A percentile compares a stretch with the other conserved stretches of the same genome.
These are phyloP conservation scores for Anthoceros angustus DNA, from an alignment of 225 moss, liverwort and hornwort genomes.

Conservation along the genomic window DNA sequence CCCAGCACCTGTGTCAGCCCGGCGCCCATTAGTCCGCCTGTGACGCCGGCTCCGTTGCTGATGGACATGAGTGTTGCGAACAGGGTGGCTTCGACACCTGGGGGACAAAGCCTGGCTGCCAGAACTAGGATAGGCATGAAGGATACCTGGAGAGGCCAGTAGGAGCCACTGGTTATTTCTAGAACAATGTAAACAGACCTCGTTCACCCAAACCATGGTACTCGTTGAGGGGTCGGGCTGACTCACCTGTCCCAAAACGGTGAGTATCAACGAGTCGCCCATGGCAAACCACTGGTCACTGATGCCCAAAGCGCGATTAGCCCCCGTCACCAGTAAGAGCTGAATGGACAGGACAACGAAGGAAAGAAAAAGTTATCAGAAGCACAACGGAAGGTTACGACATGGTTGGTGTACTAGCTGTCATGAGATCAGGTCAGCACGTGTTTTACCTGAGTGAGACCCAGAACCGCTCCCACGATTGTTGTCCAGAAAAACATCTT, in stretches of 20 bases:
- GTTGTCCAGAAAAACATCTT: conserved; percentile 96
- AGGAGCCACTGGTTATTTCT: neutral
- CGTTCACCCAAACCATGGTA: neutral
- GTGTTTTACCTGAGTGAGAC: conserved; percentile 51
- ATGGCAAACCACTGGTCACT: conserved; percentile 96
- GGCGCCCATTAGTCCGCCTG: conserved; percentile 72
- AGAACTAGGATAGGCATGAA: conserved; percentile 98
- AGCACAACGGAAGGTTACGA: neutral
- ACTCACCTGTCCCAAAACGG: conserved; percentile 80
- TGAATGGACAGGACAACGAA: conserved; percentile 22
- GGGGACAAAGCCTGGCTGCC: conserved; percentile 84
- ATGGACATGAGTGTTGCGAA: conserved; percentile 98
- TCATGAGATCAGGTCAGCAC: too few relatives aligned
- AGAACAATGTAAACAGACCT: too few relatives aligned
- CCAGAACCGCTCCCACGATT: conserved; percentile 42
- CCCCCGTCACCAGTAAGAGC: conserved; percentile 69
- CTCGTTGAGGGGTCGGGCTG: neutral
- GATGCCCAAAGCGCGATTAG: conserved; percentile 59
- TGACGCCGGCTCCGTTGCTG: conserved; percentile 78
- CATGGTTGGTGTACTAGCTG: neutral
- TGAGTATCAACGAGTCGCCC: conserved; percentile 84
- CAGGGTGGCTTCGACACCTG: conserved; percentile 88
- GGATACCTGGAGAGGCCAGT: conserved; percentile 44
- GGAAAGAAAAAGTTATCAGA: neutral
- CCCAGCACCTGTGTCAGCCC: conserved; percentile 55